Evolutionary conservation across 441 rosid genomes (phyloP).

Genomic region (Populus hybrid): DNA sequence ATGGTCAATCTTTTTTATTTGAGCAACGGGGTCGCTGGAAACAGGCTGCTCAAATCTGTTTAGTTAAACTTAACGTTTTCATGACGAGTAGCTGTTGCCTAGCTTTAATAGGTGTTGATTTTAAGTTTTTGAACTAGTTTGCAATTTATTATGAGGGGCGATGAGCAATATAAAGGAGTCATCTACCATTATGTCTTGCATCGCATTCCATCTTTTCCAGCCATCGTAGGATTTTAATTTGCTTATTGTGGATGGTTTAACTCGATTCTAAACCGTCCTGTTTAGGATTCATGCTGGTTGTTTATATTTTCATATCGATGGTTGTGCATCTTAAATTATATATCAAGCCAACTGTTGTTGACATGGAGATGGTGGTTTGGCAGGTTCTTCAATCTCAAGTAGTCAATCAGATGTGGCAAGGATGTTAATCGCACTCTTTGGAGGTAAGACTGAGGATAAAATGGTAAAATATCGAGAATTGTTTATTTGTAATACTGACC

Average conservation of each 20-base stretch:
- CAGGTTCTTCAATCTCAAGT: constrained; percentile 69
- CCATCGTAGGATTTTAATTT: neutral
- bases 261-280: neutral
- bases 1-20: constrained; percentile 84
- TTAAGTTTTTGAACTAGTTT: neutral
- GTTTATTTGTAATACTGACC: constrained; percentile 11
- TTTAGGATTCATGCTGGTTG: neutral
- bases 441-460: constrained; percentile 61
- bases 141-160: neutral
- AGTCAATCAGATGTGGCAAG: constrained; percentile 64
- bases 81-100: neutral
- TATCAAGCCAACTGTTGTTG: constrained; percentile 24
- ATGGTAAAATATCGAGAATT: constrained; percentile 39
- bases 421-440: constrained; percentile 45
- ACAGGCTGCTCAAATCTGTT: constrained; percentile 51
- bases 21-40: constrained; percentile 53
- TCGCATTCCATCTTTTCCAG: neutral
- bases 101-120: neutral
- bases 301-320: neutral
- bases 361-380: constrained; percentile 36
- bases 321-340: neutral
- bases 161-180: neutral
- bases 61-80: neutral
- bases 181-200: neutral
- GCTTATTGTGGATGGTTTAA: neutral